These are phyloP conservation scores for Udeniomyces megalosporus DNA, from an alignment of 768 basidiomycete species.

Conservation along the genomic window DNA sequence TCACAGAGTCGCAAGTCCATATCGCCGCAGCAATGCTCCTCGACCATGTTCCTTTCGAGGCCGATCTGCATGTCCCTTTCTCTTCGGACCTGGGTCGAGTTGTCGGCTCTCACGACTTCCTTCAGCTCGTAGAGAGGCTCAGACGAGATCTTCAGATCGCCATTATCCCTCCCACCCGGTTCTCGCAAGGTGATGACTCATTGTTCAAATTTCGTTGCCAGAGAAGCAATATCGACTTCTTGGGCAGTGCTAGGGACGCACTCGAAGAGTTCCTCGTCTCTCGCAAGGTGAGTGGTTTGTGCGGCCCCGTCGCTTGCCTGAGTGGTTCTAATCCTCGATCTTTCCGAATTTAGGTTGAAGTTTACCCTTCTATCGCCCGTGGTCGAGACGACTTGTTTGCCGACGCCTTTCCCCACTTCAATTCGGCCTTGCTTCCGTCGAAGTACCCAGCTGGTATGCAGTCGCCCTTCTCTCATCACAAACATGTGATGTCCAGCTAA, in stretches of 20 bases:
- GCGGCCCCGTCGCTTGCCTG: too few species aligned
- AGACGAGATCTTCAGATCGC: slow-evolving; percentile 89
- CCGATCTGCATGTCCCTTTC: slow-evolving; percentile 79
- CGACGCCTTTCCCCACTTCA: slow-evolving; percentile 19
- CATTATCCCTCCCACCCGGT: slow-evolving; percentile 63
- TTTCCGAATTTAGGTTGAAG: not conserved
- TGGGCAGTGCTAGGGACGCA: slow-evolving; percentile 76
- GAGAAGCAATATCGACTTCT: slow-evolving; percentile 82
- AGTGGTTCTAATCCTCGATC: too few species aligned
- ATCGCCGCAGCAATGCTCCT: slow-evolving; percentile 92
- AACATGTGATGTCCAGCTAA: not conserved
- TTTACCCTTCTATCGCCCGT: slow-evolving; percentile 4
- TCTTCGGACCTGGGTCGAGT: slow-evolving; percentile 61
- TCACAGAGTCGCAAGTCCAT: slow-evolving; percentile 70
- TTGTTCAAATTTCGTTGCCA: slow-evolving; percentile 95
- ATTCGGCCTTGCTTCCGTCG: slow-evolving; percentile 35
- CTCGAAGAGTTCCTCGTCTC: slow-evolving; percentile 77
- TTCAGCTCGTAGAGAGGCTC: slow-evolving; percentile 68
- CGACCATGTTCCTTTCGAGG: slow-evolving; percentile 50
- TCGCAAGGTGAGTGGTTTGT: slow-evolving; percentile 50
- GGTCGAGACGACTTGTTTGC: slow-evolving; percentile 2
- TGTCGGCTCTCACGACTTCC: slow-evolving; percentile 64
- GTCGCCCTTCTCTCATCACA: slow-evolving; percentile 24
- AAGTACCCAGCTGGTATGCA: slow-evolving; percentile 36
- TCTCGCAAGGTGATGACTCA: slow-evolving; percentile 49